Conservation (phyloP, 306 rosid species). For the Dalbergia oliveri region DNA sequence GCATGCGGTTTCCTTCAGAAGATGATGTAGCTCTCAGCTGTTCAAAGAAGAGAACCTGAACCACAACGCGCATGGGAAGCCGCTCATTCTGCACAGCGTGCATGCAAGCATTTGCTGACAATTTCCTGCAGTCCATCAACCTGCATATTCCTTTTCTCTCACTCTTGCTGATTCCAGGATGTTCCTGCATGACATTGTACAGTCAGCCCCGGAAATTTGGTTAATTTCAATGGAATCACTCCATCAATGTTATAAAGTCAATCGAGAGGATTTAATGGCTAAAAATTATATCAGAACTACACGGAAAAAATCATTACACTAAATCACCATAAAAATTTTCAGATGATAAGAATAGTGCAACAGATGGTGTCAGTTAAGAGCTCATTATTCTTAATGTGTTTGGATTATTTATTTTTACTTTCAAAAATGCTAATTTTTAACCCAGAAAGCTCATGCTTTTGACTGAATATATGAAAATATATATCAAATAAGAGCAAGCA, state of each 20-base stretch:
- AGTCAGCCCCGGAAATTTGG: constrained; percentile 30
- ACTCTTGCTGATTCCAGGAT: constrained; percentile 87
- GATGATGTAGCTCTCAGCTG: constrained; percentile 75
- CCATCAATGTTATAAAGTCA: background rate
- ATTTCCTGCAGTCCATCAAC: constrained; percentile 89
- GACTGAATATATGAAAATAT: too few relatives aligned
- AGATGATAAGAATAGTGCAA: background rate
- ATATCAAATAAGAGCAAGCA: background rate
- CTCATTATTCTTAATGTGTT: background rate
- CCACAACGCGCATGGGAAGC: constrained; percentile 83
- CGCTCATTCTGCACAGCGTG: constrained; percentile 95
- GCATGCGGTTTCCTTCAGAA: constrained; percentile 66
- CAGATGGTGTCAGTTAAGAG: background rate
- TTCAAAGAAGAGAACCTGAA: constrained; percentile 94
- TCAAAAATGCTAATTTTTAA: too few relatives aligned
- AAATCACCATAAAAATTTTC: background rate
- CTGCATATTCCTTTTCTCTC: constrained; percentile 85
- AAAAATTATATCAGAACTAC: background rate
- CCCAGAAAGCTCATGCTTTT: too few relatives aligned
- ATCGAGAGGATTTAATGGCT: background rate
- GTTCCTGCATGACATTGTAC: constrained; percentile 68
- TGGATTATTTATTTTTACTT: background rate
- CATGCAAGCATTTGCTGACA: constrained; percentile 89
- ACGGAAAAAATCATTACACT: background rate
- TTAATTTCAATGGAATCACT: background rate